Conservation (phyloP, 2,329 filamentous ascomycete species). For the Curvularia hawaiiensis region DNA sequence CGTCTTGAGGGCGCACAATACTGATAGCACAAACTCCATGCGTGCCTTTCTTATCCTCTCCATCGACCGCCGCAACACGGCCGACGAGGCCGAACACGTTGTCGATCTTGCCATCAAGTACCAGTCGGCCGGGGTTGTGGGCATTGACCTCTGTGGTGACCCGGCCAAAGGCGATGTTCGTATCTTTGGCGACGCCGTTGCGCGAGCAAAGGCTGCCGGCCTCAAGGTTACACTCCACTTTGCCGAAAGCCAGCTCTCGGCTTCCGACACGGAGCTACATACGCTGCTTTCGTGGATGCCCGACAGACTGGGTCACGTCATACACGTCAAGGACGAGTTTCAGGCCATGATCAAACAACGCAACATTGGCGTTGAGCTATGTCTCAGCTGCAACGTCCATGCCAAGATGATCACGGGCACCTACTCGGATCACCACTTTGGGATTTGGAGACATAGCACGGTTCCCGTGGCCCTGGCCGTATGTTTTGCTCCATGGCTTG, state of each 20-base stretch:
- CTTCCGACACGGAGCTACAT: slow-evolving; percentile 64
- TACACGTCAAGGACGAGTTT: slow-evolving; percentile 69
- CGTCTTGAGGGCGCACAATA: slow-evolving; percentile 63
- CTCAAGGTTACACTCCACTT: slow-evolving; percentile 78
- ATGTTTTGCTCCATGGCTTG: slow-evolving; percentile 48
- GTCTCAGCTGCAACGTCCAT: slow-evolving; percentile 80
- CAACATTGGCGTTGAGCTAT: slow-evolving; percentile 73
- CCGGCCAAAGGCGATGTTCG: slow-evolving; percentile 67
- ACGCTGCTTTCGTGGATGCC: slow-evolving; percentile 70
- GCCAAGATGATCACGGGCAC: slow-evolving; percentile 73
- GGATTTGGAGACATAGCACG: slow-evolving; percentile 68
- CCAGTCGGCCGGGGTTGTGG: slow-evolving; percentile 64
- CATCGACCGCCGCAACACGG: slow-evolving; percentile 69
- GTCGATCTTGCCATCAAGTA: slow-evolving; percentile 67
- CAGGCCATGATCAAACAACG: slow-evolving; percentile 60
- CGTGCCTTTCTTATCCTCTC: slow-evolving; percentile 73
- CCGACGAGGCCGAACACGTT: slow-evolving; percentile 64
- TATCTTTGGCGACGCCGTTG: slow-evolving; percentile 65
- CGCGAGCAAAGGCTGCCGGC: slow-evolving; percentile 58
- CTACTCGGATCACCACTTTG: slow-evolving; percentile 75
- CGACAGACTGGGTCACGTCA: slow-evolving; percentile 76
- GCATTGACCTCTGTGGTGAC: slow-evolving; percentile 79
- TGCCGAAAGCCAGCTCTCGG: slow-evolving; percentile 68
- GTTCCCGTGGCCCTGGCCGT: slow-evolving; percentile 67
- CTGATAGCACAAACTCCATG: slow-evolving; percentile 50